Evolutionary conservation across 1,284 basidiomycete genomes (phyloP).

Genomic region (Ustilago lituana): DNA sequence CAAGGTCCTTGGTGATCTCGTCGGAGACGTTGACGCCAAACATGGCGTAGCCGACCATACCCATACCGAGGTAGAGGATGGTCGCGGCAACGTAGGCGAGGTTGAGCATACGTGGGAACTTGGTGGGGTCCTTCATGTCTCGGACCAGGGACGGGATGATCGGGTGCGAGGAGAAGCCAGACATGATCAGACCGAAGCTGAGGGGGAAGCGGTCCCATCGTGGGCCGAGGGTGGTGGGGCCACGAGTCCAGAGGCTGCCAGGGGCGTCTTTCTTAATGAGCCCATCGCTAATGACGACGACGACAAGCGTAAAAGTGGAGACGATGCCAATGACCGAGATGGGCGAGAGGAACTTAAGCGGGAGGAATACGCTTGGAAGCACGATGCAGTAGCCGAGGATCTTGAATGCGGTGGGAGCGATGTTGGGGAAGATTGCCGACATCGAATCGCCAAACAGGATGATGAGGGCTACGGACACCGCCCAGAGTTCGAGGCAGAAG

Average conservation of each 20-base stretch:
- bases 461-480: conserved; percentile 62
- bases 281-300: conserved; percentile 86
- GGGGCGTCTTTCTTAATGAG: conserved; percentile 80
- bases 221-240: conserved; percentile 76
- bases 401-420: conserved; percentile 55
- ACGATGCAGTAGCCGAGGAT: conserved; percentile 53
- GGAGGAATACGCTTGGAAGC: conserved; percentile 61
- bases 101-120: conserved; percentile 84
- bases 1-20: conserved; percentile 87
- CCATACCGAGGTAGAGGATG: conserved; percentile 80
- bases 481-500: conserved; percentile 65
- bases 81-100: conserved; percentile 87
- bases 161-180: conserved; percentile 94
- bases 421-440: conserved; percentile 43
- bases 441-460: conserved; percentile 63
- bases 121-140: conserved; percentile 85
- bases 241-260: conserved; percentile 82
- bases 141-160: conserved; percentile 88
- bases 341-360: conserved; percentile 58
- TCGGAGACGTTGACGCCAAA: conserved; percentile 69
- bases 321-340: conserved; percentile 68
- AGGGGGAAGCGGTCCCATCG: conserved; percentile 71
- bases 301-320: conserved; percentile 72
- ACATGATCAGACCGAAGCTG: conserved; percentile 90
- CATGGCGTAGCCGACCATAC: conserved; percentile 89